Conservation (phyloP, 345 rosid species). For the Pistacia atlantica region DNA sequence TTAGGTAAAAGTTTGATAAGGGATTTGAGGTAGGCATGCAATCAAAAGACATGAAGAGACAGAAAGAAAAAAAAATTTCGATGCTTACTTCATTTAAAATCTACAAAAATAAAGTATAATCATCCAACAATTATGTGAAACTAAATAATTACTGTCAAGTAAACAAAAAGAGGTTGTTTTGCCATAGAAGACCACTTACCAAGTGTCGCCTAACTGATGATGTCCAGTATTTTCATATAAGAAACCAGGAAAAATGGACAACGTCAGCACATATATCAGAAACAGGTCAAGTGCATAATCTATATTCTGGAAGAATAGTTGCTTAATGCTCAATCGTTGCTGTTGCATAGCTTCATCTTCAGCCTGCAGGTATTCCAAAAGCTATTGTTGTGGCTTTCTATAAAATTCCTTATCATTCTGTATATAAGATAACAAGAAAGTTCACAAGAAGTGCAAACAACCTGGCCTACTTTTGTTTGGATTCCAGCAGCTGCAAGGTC, state of each 20-base stretch:
- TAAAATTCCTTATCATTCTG: neutral
- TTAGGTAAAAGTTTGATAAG: too few species aligned
- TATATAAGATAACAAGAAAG: neutral
- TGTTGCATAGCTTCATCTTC: slow-evolving; percentile 33
- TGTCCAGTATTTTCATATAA: slow-evolving; percentile 74
- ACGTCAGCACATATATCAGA: slow-evolving; percentile 66
- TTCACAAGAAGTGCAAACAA: neutral
- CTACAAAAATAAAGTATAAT: neutral
- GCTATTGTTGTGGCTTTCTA: neutral
- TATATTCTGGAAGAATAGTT: slow-evolving; percentile 54
- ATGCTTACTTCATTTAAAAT: too few species aligned
- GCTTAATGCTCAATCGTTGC: slow-evolving; percentile 56
- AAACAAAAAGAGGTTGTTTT: neutral
- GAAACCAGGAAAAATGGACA: slow-evolving; percentile 88
- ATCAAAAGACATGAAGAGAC: too few species aligned
- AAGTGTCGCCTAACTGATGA: slow-evolving; percentile 51
- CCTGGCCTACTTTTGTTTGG: slow-evolving; percentile 34
- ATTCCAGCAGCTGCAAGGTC: slow-evolving; percentile 92
- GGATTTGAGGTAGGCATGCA: too few species aligned
- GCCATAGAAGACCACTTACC: slow-evolving; percentile 37
- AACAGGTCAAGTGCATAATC: slow-evolving; percentile 67
- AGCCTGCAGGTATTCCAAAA: slow-evolving; percentile 36
- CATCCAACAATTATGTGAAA: neutral
- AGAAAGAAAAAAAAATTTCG: too few species aligned
- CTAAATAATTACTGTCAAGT: neutral